phyloP scores from a whole-genome alignment of 805 yeast species.

The Saccharomycopsis vini region DNA sequence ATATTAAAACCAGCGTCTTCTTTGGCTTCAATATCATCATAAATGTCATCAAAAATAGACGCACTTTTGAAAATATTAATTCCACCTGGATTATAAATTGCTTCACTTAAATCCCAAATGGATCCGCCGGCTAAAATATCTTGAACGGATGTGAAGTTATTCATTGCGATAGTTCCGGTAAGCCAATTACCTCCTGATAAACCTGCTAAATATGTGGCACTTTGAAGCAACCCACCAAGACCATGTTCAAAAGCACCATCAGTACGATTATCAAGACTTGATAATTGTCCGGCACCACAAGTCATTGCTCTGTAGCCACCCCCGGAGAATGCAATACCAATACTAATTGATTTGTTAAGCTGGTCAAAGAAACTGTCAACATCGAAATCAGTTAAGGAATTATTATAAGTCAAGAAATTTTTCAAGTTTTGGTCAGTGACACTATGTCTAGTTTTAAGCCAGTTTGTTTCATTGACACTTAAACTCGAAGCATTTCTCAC shows the following conservation, averaged over 20 bases:
- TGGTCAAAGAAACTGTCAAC: constrained; percentile 24
- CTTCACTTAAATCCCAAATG: constrained; percentile 62
- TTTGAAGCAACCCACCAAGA: constrained; percentile 66
- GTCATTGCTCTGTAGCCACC: constrained; percentile 92
- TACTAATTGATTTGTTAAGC: constrained; percentile 26
- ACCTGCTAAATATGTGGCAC: constrained; percentile 64
- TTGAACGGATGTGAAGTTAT: constrained; percentile 67
- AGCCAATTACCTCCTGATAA: constrained; percentile 85
- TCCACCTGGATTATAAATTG: constrained; percentile 58
- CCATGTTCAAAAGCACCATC: constrained; percentile 43
- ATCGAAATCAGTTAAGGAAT: constrained; percentile 26
- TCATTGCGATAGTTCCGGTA: constrained; percentile 55
- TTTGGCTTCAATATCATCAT: constrained; percentile 44
- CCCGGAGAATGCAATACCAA: constrained; percentile 65
- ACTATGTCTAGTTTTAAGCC: constrained; percentile 43
- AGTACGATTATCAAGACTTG: constrained; percentile 74
- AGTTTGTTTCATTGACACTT: constrained; percentile 41
- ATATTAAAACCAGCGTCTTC: constrained; percentile 56
- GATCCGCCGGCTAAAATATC: constrained; percentile 39
- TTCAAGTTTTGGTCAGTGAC: constrained; percentile 39
- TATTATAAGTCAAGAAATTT: constrained; percentile 35
- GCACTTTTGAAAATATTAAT: constrained; percentile 38
- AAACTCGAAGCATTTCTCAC: constrained; percentile 42
- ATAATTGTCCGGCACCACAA: constrained; percentile 72
- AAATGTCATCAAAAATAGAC: constrained; percentile 44